Evolutionary conservation across 257 asterid genomes (phyloP).

Genomic region (Plantago ovata): DNA sequence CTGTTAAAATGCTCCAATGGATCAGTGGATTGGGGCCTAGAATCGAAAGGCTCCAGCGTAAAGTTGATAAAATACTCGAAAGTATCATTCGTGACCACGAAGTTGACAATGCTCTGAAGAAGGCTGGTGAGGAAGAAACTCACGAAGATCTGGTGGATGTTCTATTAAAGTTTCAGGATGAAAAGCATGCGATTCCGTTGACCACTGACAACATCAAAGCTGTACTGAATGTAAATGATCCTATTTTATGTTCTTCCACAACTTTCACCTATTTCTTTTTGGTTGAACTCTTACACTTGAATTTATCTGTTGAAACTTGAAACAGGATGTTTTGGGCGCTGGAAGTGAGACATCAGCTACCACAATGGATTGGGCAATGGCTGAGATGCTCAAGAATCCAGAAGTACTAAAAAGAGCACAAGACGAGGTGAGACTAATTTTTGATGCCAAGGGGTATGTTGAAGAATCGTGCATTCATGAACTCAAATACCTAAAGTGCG

Average conservation of each 20-base stretch:
- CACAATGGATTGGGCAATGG: constrained; percentile 22
- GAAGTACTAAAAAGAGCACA: constrained; percentile 10
- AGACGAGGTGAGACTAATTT: constrained; percentile 14
- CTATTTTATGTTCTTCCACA: no score
- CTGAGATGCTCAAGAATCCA: constrained; percentile 13
- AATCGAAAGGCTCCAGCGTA: constrained; percentile 10
- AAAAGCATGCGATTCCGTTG: not conserved
- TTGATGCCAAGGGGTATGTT: not conserved
- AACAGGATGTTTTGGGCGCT: constrained; percentile 22
- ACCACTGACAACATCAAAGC: constrained; percentile 25
- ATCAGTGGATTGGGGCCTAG: constrained; percentile 21
- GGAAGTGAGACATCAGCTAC: constrained; percentile 25
- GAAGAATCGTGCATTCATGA: not conserved
- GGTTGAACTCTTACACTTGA: no score
- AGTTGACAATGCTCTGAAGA: not conserved
- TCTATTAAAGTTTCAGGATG: constrained; percentile 20
- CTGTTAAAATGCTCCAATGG: constrained; percentile 10
- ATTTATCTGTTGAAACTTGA: no score
- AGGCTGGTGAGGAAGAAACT: not conserved
- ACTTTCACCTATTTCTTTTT: no score
- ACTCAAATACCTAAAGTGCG: constrained; percentile 11
- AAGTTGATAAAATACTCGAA: constrained; percentile 22
- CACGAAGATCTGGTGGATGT: constrained; percentile 20
- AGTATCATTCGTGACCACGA: constrained; percentile 23
- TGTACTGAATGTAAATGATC: not conserved